These are phyloP conservation scores for Salvia splendens DNA, from an alignment of 257 asterid genomes.

Conservation along the genomic window DNA sequence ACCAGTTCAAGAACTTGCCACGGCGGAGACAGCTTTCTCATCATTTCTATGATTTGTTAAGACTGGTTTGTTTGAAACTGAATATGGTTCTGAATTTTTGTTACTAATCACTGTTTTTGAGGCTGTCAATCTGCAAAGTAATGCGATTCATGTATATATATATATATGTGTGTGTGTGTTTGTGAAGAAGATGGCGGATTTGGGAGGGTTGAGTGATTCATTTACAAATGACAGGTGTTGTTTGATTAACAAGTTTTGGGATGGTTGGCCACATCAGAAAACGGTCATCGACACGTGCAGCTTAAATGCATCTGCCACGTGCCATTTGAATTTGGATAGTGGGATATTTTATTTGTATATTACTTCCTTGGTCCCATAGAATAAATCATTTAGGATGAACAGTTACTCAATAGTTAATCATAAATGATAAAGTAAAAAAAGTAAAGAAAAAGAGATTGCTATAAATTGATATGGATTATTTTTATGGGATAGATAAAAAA, in stretches of 20 bases:
- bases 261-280: slow-evolving; percentile 24
- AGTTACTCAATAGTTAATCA: too few relatives aligned
- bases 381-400: too few relatives aligned
- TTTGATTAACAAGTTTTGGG: slow-evolving; percentile 7
- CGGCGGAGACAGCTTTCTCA: slow-evolving; percentile 42
- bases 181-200: background rate
- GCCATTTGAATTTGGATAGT: background rate
- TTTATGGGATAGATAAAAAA: too few relatives aligned
- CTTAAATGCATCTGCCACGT: slow-evolving; percentile 10
- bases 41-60: background rate
- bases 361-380: too few relatives aligned
- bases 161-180: background rate
- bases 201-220: background rate
- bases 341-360: background rate
- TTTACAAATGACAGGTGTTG: slow-evolving; percentile 25
- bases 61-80: background rate
- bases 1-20: slow-evolving; percentile 70
- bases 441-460: too few relatives aligned
- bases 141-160: background rate
- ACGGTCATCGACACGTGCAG: background rate
- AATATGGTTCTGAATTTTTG: background rate
- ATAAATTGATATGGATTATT: too few relatives aligned
- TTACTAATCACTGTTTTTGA: too few relatives aligned
- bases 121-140: background rate
- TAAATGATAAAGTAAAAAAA: too few relatives aligned